Percentiles rank a stretch among this genome's conserved stretches.
phyloP scores from a whole-genome alignment of 768 basidiomycete species.

The Filobasidium wieringae region DNA sequence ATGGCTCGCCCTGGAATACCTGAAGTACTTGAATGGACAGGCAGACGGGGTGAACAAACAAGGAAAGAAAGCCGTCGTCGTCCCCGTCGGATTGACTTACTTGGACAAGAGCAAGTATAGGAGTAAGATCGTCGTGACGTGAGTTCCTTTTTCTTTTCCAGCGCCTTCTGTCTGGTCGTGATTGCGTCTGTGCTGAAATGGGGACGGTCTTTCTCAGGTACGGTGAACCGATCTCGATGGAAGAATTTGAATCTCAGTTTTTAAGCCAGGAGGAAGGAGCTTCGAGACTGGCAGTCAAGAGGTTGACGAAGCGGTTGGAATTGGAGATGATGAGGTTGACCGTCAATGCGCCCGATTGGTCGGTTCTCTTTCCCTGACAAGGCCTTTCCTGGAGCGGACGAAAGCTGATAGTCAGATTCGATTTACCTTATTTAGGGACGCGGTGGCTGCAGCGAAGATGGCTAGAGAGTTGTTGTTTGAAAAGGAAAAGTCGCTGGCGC shows the following conservation, averaged over 20 bases:
- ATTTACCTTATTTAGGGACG: slow-evolving; percentile 54
- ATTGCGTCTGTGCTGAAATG: no score
- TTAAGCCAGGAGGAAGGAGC: slow-evolving; percentile 56
- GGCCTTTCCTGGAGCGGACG: not conserved
- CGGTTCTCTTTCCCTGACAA: slow-evolving; percentile 12
- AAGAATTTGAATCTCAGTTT: slow-evolving; percentile 65
- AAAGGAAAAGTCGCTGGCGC: slow-evolving; percentile 58
- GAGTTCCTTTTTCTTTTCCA: slow-evolving; percentile 5
- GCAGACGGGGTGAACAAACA: slow-evolving; percentile 17
- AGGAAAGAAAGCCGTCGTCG: slow-evolving; percentile 50
- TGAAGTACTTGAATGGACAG: slow-evolving; percentile 51
- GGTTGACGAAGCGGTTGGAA: slow-evolving; percentile 65
- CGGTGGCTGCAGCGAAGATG: slow-evolving; percentile 79
- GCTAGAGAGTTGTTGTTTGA: slow-evolving; percentile 89
- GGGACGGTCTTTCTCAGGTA: slow-evolving; percentile 62
- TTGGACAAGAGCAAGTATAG: slow-evolving; percentile 93
- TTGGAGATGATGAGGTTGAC: slow-evolving; percentile 59
- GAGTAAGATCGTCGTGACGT: slow-evolving; percentile 57
- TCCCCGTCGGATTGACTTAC: slow-evolving; percentile 84
- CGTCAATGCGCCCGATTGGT: slow-evolving; percentile 89
- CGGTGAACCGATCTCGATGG: slow-evolving; percentile 65
- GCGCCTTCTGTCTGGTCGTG: slow-evolving; percentile 2
- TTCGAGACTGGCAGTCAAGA: slow-evolving; percentile 69
- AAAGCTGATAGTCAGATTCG: not conserved
- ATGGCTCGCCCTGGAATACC: slow-evolving; percentile 89